Conservation (phyloP, 2,329 filamentous ascomycete genomes). For the Pseudogymnoascus sp. region DNA sequence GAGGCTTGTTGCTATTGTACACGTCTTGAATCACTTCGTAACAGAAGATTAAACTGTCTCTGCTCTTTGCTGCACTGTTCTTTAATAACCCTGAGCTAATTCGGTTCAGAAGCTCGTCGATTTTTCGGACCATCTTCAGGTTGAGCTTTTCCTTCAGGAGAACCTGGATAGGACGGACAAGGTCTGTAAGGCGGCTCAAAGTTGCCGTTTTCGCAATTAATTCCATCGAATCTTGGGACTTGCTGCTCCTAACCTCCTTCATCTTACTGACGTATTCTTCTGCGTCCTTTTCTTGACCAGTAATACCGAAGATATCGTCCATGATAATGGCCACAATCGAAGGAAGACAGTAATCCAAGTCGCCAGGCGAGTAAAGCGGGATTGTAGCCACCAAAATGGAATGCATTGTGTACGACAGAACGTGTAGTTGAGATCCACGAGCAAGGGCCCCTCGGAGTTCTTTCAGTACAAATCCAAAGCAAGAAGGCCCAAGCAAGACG, state of each 20-base stretch:
- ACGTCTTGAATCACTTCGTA: constrained; percentile 89
- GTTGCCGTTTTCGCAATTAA: constrained; percentile 77
- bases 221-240: constrained; percentile 97
- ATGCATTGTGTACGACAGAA: constrained; percentile 90
- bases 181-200: constrained; percentile 60
- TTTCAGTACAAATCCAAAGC: constrained; percentile 88
- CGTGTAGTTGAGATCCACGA: constrained; percentile 86
- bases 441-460: constrained; percentile 77
- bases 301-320: constrained; percentile 92
- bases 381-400: constrained; percentile 73
- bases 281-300: constrained; percentile 92
- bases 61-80: constrained; percentile 69
- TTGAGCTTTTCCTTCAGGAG: constrained; percentile 79
- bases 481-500: constrained; percentile 67
- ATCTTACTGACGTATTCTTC: constrained; percentile 92
- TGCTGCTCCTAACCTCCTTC: constrained; percentile 97
- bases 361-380: constrained; percentile 67
- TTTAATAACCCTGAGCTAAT: constrained; percentile 75
- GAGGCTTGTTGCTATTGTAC: constrained; percentile 54
- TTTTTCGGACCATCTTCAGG: constrained; percentile 74
- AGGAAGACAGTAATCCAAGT: constrained; percentile 78
- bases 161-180: constrained; percentile 70
- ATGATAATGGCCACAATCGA: constrained; percentile 78
- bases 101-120: constrained; percentile 78
- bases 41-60: constrained; percentile 85